Evolutionary conservation across 345 rosid species (phyloP), one percentile per base, ranked within the genome.

Genomic region (Salix caprea): DNA sequence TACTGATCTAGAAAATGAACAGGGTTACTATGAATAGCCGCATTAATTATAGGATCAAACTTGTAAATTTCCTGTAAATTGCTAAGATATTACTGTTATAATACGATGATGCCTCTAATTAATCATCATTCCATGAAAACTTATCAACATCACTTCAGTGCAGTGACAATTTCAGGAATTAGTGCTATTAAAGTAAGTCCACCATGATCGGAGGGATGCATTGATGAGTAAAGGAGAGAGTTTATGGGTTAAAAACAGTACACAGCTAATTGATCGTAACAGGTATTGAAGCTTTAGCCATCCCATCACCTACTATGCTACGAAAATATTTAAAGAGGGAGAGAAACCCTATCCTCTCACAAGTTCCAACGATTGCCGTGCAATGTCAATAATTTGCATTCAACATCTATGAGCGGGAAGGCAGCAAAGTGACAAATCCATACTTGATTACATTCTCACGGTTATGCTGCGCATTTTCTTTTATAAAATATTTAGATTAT

Each of bases 1-100:
- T 73, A 52, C 71, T 69, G 85, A 80, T 76, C 66, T 76, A 16
- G 76, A 67, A 37, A 24, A 76, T 62, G 81, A 81, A 72, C 60
- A 78, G 15, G 64, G 60, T 54, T 74, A 12, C 50, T 62, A 37
- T 58, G 76, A 68, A 48, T 77, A 80, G 37, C 67, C 3, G 26
- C 26, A 58, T 18, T 32, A 32, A 61, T 50, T n/a, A 50, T 11
- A 65, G 71, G 23, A 54, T 34, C 14, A 65, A 69, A 77, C 23
- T 36, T 74, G 81, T 80, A 77, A 62, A 24, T 56, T 39, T 71
- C 16, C 1, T 76, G 74, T 79, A 72, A 26, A 84, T 71, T 54
- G 68, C 24, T 65, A 66, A 30, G n/a, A 9, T 44, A 24, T 14
- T 42, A 15, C 26, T 46, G 6, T 39, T 46, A 39, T 7, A n/a